These are phyloP conservation scores for Pleurotus giganteus DNA, from an alignment of 768 basidiomycete species.

Conservation along the genomic window DNA sequence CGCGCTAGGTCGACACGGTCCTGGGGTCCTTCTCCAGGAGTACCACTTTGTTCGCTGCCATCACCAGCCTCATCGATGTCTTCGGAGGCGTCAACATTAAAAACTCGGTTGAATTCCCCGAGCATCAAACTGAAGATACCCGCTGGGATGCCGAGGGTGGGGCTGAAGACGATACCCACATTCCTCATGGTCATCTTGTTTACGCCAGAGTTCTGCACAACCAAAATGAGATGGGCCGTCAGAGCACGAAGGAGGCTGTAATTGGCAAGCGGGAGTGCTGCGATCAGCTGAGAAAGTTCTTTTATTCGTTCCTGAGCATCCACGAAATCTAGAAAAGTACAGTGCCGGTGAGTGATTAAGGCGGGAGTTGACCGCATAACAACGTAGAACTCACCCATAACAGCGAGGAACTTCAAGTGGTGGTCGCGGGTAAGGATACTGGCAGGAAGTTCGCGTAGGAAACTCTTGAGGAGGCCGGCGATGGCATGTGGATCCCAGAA, in stretches of 20 bases:
- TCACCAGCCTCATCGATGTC: conserved; percentile 39
- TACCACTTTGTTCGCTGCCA: conserved; percentile 21
- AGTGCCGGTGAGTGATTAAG: conserved; percentile 14
- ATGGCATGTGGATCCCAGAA: conserved; percentile 98
- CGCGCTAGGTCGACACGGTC: conserved; percentile 42
- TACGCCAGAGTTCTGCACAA: conserved; percentile 83
- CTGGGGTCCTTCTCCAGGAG: conserved; percentile 25
- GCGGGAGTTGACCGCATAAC: too few relatives aligned
- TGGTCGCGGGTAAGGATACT: conserved; percentile 92
- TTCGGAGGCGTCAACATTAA: conserved; percentile 68
- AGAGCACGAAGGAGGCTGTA: conserved; percentile 93
- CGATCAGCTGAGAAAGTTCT: conserved; percentile 85
- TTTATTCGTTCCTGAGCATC: conserved; percentile 84
- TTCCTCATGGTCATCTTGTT: conserved; percentile 99
- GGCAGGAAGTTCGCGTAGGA: conserved; percentile 88
- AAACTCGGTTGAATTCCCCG: conserved; percentile 89
- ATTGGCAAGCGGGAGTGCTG: conserved; percentile 85
- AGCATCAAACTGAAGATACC: conserved; percentile 95
- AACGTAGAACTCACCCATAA: conserved; percentile 69
- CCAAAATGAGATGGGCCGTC: conserved; percentile 90
- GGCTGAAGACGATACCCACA: conserved; percentile 97
- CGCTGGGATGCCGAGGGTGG: conserved; percentile 96
- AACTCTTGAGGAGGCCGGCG: conserved; percentile 91
- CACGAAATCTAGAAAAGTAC: conserved; percentile 65
- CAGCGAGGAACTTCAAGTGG: conserved; percentile 86